Evolutionary conservation across 331 rosid species (phyloP).

Genomic region (Telfairia occidentalis): DNA sequence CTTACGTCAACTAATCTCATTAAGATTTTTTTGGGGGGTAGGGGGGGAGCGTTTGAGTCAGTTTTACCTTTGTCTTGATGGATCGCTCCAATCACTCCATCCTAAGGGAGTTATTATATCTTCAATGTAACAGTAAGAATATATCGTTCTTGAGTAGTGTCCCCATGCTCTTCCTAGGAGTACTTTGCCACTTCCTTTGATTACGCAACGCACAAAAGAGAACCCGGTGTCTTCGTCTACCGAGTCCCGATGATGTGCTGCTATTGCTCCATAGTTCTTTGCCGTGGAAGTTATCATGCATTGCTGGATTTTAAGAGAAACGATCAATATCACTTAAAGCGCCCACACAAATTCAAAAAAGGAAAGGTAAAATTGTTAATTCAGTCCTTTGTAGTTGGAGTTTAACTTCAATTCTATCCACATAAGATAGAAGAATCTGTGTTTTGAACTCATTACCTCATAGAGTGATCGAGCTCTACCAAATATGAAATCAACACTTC

Average conservation of each 20-base stretch:
- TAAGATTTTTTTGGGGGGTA: too few species aligned
- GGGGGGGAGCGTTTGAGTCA: background rate
- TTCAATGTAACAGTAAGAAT: slow-evolving; percentile 49
- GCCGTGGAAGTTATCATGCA: slow-evolving; percentile 53
- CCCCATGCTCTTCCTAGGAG: slow-evolving; percentile 94
- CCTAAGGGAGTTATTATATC: slow-evolving; percentile 49
- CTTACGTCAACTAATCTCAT: background rate
- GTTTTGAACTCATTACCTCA: slow-evolving; percentile 27
- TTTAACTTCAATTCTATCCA: background rate
- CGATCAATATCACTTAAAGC: background rate
- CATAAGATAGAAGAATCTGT: background rate
- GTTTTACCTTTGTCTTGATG: slow-evolving; percentile 47
- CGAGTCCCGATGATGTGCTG: slow-evolving; percentile 65
- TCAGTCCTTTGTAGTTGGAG: background rate
- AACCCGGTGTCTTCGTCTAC: slow-evolving; percentile 49
- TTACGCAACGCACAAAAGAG: slow-evolving; percentile 58
- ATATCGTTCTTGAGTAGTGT: slow-evolving; percentile 52
- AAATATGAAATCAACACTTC: slow-evolving; percentile 69
- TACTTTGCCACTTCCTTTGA: slow-evolving; percentile 52
- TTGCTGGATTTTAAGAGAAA: slow-evolving; percentile 27
- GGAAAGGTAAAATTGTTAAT: background rate
- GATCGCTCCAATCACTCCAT: slow-evolving; percentile 69
- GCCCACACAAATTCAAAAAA: background rate
- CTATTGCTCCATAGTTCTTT: slow-evolving; percentile 60
- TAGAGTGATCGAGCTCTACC: slow-evolving; percentile 69